A percentile compares a stretch with the other conserved stretches of the same genome.
Conservation (phyloP, 2,329 filamentous ascomycete species). For the Fragosphaeria purpurea region DNA sequence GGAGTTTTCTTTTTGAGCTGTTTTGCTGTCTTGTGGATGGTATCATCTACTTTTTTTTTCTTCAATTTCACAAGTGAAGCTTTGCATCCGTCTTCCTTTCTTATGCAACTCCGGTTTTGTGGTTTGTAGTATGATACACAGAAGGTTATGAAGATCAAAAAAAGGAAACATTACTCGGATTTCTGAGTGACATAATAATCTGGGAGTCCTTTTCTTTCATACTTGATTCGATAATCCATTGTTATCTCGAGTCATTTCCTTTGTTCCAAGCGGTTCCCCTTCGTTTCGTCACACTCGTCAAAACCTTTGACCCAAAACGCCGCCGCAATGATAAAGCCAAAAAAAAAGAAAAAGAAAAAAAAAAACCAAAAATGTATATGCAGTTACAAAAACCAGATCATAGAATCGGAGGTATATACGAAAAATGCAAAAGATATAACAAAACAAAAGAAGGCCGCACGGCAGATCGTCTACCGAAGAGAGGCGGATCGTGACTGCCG, state of each 20-base stretch:
- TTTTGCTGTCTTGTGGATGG: no score
- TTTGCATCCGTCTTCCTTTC: background rate
- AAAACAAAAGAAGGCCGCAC: background rate
- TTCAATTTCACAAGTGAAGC: conserved; percentile 11
- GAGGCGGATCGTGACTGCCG: conserved; percentile 4
- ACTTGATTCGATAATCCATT: no score
- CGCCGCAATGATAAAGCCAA: conserved; percentile 7
- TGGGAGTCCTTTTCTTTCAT: no score
- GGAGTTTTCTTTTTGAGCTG: no score
- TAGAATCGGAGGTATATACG: background rate
- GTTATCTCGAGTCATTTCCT: background rate
- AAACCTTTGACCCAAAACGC: conserved; percentile 2
- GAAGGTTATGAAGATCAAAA: background rate
- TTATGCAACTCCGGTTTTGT: background rate
- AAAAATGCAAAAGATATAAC: conserved; percentile 1
- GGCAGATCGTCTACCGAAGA: background rate
- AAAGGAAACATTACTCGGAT: background rate
- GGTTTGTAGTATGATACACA: background rate
- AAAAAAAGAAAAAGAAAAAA: background rate
- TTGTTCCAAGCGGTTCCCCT: background rate
- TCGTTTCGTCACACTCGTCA: background rate
- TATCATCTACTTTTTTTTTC: background rate
- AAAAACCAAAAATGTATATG: background rate
- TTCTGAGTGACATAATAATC: no score
- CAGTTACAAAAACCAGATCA: background rate